Base-by-base conservation (phyloP, 2,329 filamentous ascomycete genomes). In the Colletotrichum abscissum region DNA sequence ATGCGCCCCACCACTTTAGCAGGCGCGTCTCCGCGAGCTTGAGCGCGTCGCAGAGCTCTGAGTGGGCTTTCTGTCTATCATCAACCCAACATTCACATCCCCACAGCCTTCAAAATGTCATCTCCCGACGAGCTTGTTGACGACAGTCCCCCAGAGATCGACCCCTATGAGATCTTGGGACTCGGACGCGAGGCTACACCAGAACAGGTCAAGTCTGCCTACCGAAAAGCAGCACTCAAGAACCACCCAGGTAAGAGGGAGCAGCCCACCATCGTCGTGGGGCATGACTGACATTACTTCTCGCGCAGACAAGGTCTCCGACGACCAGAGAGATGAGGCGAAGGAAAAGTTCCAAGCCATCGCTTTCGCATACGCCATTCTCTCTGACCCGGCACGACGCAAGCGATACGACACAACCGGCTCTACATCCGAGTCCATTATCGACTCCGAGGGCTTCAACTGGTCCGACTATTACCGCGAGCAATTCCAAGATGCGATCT, bases 281-380 rank as follows among this genome's bases (percentile, higher is more conserved):
- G 9, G 7, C 14, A 11, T 19, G 16, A 33, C 59, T 72, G n/a
- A 67, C 30, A 14, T 19, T 19, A 16, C 8, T 3, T 28, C 56
- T 5, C 62, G 35, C 16, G 30, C 72, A 93, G 95, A 98, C 88
- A 98, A 98, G 86, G 94, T 92, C 4, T 77, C 90, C 19, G 86
- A 89, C 1, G 88, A 91, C 26, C 85, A 92, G 65, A 95, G 94
- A 79, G 88, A 92, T 30, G 85, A 88, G 55, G 96, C 97, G 2
- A 92, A 98, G 78, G 87, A 88, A 74, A 92, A 90, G 67, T 99
- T 99, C 82, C 97, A 99, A 83, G 88, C 93, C 77, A 92, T 99
- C 77, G 96, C 96, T 28, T 96, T 98, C 79, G 96, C 97, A 65
- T 98, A 98, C 80, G 96, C 95, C 42, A 90, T 99, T 63, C 93